Evolutionary conservation across 2,329 filamentous ascomycete species (phyloP), one percentile per base, ranked within the genome.

Genomic region (Plectosphaerella plurivora): DNA sequence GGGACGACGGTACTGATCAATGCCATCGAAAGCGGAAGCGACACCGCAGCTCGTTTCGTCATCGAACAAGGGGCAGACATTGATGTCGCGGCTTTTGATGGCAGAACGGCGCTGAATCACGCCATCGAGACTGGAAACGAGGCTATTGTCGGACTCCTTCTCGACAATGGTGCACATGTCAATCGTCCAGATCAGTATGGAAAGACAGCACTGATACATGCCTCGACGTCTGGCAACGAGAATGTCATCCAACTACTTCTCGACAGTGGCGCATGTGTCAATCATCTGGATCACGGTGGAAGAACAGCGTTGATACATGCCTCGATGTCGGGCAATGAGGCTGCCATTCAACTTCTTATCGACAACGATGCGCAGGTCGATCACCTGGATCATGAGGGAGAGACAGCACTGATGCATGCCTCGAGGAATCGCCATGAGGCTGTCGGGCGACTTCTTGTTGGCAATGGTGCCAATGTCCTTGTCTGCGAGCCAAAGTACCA

Each of bases 11-110:
- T 24, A 53, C 54, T 37, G 25, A 22, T 12, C 7, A 4, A 22
- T 25, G 47, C 35, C 39, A 36, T 24, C 5, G 51, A 65, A 22
- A 22, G 22, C 5, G 16, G 57, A 63, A 20, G 53, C 63, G 20
- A 53, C 55, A 48, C 56, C 47, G 18, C 18, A 16, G 37, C 7
- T 15, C 37, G 37, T 15, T 7, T 41, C 15, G 15, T 41, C 4
- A 51, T 41, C n/a, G 37, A 41, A 9, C 15, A 16, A 51, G 58
- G 51, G 7, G 57, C 57, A 16, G 52, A 57, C 16, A 33, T 51
- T 20, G 51, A 55, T 14, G 18, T 33, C 52, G 18, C 58, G 58
- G 42, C 60, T 33, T 18, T 46, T 3, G 35, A 45, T 22, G 49
- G 46, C 15, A 18, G 16, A 9, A 51, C 53, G 28, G 28, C 28